Evolutionary conservation across 805 yeast species (phyloP), one percentile per base, ranked within the genome.

Genomic region (Candida sonorensis): DNA sequence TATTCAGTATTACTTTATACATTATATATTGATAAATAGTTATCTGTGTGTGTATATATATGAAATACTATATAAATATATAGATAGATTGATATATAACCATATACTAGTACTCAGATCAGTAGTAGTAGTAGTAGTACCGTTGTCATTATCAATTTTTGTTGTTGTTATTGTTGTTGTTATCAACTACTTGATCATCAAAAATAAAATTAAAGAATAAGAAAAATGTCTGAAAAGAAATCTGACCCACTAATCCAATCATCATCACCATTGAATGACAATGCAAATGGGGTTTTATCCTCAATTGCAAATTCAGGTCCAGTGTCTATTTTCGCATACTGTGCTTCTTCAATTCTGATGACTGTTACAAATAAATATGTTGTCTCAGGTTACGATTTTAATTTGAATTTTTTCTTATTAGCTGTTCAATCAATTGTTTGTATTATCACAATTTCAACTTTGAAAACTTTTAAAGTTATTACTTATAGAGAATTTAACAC

Each of bases 351-450:
- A 16, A 92, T 92, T 46, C 66, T 92, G 57, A 92, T 92, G 98
- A 92, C 98, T 19, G 87, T 88, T 41, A 88, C 97, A 39, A 92
- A 92, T 72, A 92, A 92, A 65, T 90, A 79, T 55, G 97, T 92
- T 38, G 81, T 92, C 37, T 73, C 83, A 16, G 86, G 82, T 18
- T 69, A 67, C 46, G 64, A 70, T 18, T 76, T 82, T 57, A 71
- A 80, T 57, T 74, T 92, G 73, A 87, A 87, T 69, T 87, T 87
- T 55, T 78, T 92, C 50, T 69, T 90, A 53, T 67, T 92, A 57
- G 94, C 94, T 26, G 78, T 87, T 26, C 98, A 92, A 67, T 75
- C 90, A 20, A 59, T 76, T 34, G 95, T 90, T 38, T 90, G 97
- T 68, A 70, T 82, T 40, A 55, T 65, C 29, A 78, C 84, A 24